Base-by-base conservation (phyloP, 345 rosid species). In the Gossypium australe region DNA sequence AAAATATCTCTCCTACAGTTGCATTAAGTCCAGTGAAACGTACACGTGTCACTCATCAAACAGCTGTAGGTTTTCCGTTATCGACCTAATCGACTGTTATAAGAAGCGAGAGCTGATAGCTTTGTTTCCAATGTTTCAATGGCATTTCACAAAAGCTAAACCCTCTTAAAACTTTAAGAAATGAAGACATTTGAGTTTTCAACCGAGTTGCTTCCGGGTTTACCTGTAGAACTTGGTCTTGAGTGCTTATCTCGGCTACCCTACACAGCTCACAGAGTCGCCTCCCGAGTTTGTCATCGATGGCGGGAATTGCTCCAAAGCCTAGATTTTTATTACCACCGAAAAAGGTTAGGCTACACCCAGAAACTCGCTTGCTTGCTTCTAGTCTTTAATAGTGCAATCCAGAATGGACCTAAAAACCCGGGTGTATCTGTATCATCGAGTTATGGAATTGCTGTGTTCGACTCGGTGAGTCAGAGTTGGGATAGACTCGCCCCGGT, bases 171-270 rank as follows among this genome's bases (percentile, higher is more conserved):
- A 9, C 60, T 56, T 56, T 18, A 2, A 7, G 1, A 20, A 56
- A 56, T 56, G 81, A 84, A 77, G 20, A 7, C 0, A 55, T 60
- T 49, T 16, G 72, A 79, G 47, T 67, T 73, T 2, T 67, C 71
- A 56, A 56, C 77, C 1, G 89, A 86, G 66, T 78, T 87, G 73
- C 48, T 90, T 8, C 89, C 92, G 1, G 70, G 67, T 67, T 68
- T 90, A 9, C 92, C 90, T 2, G 83, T 79, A 25, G 95, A 90
- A 60, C 70, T 90, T 59, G 86, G 84, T 2, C 80, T 88, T 59
- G 88, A 88, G 74, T 90, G 95, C 82, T 65, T 90, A 20, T 73
- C 78, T 71, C 89, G 90, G 4, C 71, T 86, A 52, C 89, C 82
- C 34, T 80, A 77, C 85, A 7, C 84, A 0, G 47, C 86, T 38